Conservation (phyloP, 257 asterid species). For the Forsythia viridissima region DNA sequence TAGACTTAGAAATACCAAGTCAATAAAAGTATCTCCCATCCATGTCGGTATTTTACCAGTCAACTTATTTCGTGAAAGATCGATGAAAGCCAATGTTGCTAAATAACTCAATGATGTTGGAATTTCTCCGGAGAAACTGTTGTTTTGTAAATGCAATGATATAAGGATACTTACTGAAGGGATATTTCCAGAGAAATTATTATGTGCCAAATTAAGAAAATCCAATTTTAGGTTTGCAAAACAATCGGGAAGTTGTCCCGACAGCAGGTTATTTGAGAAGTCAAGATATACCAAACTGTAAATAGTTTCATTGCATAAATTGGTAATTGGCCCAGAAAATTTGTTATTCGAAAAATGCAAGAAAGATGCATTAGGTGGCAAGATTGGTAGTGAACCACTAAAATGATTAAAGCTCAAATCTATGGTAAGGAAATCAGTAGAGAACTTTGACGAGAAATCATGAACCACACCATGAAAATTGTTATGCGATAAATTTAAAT, state of each 20-base stretch:
- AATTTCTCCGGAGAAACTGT: constrained; percentile 22
- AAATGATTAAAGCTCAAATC: constrained; percentile 31
- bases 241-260: constrained; percentile 29
- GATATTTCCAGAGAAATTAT: constrained; percentile 25
- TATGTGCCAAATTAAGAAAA: constrained; percentile 25
- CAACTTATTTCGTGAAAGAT: constrained; percentile 26
- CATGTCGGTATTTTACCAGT: constrained; percentile 27
- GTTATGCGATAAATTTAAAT: constrained; percentile 29
- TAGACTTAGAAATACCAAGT: constrained; percentile 13
- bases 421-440: not conserved
- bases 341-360: constrained; percentile 24
- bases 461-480: constrained; percentile 20
- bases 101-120: constrained; percentile 19
- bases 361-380: not conserved
- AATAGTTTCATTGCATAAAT: constrained; percentile 12
- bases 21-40: constrained; percentile 8
- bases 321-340: constrained; percentile 22
- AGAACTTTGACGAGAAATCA: not conserved
- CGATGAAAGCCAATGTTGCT: not conserved
- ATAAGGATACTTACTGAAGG: not conserved
- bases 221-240: not conserved
- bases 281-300: constrained; percentile 5
- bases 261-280: constrained; percentile 27
- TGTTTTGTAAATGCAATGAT: constrained; percentile 24
- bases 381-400: constrained; percentile 21